These are phyloP conservation scores for Hawksworthiomyces lignivorus DNA, from an alignment of 2,329 filamentous ascomycete species.

Conservation along the genomic window DNA sequence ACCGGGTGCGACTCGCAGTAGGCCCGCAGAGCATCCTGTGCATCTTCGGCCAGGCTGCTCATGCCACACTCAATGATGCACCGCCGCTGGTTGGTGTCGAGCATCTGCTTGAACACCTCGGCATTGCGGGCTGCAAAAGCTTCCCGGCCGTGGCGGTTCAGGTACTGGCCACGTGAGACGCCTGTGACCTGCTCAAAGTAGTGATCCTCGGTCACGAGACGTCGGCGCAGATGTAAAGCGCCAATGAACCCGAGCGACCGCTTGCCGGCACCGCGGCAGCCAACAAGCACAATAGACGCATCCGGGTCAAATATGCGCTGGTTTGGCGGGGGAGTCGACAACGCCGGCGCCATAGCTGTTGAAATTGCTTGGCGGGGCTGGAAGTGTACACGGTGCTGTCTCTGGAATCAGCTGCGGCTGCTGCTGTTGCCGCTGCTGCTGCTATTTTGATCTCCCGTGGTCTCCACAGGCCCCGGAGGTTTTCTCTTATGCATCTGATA, in stretches of 20 bases:
- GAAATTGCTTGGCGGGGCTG: too few relatives aligned
- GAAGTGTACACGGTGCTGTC: too few relatives aligned
- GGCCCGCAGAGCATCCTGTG: constrained; percentile 48
- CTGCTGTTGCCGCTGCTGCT: too few relatives aligned
- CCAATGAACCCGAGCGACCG: constrained; percentile 66
- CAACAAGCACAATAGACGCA: constrained; percentile 63
- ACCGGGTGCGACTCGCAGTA: constrained; percentile 60
- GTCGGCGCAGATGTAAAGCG: constrained; percentile 57
- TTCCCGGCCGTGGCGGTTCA: constrained; percentile 51
- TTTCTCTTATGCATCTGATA: too few relatives aligned
- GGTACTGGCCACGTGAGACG: constrained; percentile 50
- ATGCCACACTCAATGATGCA: constrained; percentile 65
- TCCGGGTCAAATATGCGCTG: constrained; percentile 44
- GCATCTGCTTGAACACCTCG: constrained; percentile 52
- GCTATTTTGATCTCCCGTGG: too few relatives aligned
- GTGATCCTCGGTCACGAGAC: constrained; percentile 60
- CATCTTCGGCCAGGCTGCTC: constrained; percentile 53
- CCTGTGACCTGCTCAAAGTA: constrained; percentile 60
- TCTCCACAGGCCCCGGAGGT: too few relatives aligned
- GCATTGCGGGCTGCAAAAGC: constrained; percentile 56
- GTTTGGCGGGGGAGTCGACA: constrained; percentile 24
- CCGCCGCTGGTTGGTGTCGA: constrained; percentile 49
- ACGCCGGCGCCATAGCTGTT: neutral
- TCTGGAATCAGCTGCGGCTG: too few relatives aligned
- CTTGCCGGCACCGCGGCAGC: constrained; percentile 64